Evolutionary conservation across 208 protist genomes (phyloP).

Genomic region (Trichomonas gallinae): DNA sequence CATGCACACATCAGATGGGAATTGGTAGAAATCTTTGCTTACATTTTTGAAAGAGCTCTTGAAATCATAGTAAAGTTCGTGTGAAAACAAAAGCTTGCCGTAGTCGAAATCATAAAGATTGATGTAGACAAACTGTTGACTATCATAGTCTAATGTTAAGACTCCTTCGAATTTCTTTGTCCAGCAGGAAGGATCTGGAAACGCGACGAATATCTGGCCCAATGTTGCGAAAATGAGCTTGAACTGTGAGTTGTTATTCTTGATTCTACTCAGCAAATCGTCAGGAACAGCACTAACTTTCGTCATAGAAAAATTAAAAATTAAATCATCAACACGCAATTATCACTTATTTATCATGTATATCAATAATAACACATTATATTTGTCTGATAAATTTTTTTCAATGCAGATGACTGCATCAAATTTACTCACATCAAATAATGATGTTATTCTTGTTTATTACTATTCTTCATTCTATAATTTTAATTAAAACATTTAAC

Average conservation of each 20-base stretch:
- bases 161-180: background rate
- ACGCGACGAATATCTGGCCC: background rate
- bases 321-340: too few relatives aligned
- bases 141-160: background rate
- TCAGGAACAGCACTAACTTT: background rate
- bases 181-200: background rate
- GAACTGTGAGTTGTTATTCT: background rate
- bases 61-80: background rate
- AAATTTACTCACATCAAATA: too few relatives aligned
- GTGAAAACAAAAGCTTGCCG: background rate
- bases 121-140: background rate
- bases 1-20: background rate
- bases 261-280: background rate
- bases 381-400: too few relatives aligned
- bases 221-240: background rate
- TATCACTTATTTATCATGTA: too few relatives aligned
- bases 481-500: too few relatives aligned
- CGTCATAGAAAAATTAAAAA: too few relatives aligned
- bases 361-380: too few relatives aligned
- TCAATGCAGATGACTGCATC: too few relatives aligned
- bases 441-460: too few relatives aligned
- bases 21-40: background rate
- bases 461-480: too few relatives aligned
- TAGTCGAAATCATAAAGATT: background rate
- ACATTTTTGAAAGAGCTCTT: background rate